These are phyloP conservation scores for Quercus aquifolioides DNA, from an alignment of 306 rosid species.

Conservation along the genomic window DNA sequence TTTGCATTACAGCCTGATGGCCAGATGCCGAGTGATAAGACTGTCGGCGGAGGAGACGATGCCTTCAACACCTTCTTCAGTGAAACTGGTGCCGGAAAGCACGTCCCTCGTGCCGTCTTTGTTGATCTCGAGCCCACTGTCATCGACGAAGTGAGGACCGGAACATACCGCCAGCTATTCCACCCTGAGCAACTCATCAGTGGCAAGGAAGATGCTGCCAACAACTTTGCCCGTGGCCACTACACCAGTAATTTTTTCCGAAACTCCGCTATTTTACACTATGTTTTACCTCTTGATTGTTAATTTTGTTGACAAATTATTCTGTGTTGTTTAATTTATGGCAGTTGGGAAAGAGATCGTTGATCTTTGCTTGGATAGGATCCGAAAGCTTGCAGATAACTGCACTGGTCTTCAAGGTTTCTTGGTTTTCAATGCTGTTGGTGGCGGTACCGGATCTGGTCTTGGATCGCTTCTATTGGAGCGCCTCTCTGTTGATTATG, in stretches of 20 bases:
- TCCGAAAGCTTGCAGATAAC: slow-evolving; percentile 77
- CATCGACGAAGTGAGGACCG: slow-evolving; percentile 85
- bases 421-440: slow-evolving; percentile 83
- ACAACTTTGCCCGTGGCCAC: slow-evolving; percentile 92
- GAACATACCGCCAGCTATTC: slow-evolving; percentile 84
- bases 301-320: neutral
- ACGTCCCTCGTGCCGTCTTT: slow-evolving; percentile 82
- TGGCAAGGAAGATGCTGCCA: slow-evolving; percentile 92
- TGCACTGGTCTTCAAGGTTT: slow-evolving; percentile 91
- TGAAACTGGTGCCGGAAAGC: slow-evolving; percentile 90
- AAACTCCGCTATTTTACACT: neutral
- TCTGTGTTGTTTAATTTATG: neutral
- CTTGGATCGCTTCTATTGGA: slow-evolving; percentile 77
- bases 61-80: slow-evolving; percentile 92
- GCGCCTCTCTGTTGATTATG: slow-evolving; percentile 83
- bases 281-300: neutral
- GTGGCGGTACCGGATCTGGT: slow-evolving; percentile 92
- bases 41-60: slow-evolving; percentile 83
- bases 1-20: slow-evolving; percentile 59
- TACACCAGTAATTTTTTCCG: slow-evolving; percentile 43
- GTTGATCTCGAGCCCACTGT: slow-evolving; percentile 95
- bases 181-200: slow-evolving; percentile 91
- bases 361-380: slow-evolving; percentile 86
- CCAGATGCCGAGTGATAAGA: slow-evolving; percentile 79
- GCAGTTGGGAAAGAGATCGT: slow-evolving; percentile 87